These are phyloP conservation scores for Candida orba DNA, from an alignment of 805 yeast species.

Conservation along the genomic window DNA sequence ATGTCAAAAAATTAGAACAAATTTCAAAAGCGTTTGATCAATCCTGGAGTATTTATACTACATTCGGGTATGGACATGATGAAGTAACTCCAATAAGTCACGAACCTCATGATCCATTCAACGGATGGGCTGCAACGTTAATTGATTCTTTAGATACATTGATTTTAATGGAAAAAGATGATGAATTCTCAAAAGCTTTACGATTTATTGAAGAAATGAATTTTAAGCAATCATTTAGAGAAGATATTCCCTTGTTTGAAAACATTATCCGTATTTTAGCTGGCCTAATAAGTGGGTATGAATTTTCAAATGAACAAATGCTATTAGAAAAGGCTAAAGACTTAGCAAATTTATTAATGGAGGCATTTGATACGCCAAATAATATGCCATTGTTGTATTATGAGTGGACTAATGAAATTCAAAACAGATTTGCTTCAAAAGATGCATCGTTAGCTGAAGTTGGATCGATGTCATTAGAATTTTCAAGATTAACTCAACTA, in stretches of 20 bases:
- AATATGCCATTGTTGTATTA: slow-evolving; percentile 43
- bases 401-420: slow-evolving; percentile 32
- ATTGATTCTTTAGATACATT: slow-evolving; percentile 49
- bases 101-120: slow-evolving; percentile 31
- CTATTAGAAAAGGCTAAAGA: slow-evolving; percentile 35
- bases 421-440: slow-evolving; percentile 32
- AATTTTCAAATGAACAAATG: slow-evolving; percentile 32
- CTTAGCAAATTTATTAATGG: slow-evolving; percentile 41
- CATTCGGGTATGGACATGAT: slow-evolving; percentile 39
- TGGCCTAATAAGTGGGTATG: slow-evolving; percentile 46
- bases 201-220: slow-evolving; percentile 30
- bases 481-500: slow-evolving; percentile 43
- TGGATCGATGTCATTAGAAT: slow-evolving; percentile 45
- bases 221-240: slow-evolving; percentile 32
- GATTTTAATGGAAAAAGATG: slow-evolving; percentile 35
- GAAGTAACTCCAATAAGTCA: slow-evolving; percentile 35
- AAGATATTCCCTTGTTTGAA: slow-evolving; percentile 42
- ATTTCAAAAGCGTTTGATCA: slow-evolving; percentile 31
- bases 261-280: slow-evolving; percentile 46
- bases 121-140: slow-evolving; percentile 44
- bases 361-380: slow-evolving; percentile 55
- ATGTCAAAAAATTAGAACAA: slow-evolving; percentile 20
- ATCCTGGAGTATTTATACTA: slow-evolving; percentile 39
- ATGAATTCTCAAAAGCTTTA: slow-evolving; percentile 33
- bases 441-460: slow-evolving; percentile 36